phyloP scores from a whole-genome alignment of 768 basidiomycete species.

The Leccinum aurantiacum region DNA sequence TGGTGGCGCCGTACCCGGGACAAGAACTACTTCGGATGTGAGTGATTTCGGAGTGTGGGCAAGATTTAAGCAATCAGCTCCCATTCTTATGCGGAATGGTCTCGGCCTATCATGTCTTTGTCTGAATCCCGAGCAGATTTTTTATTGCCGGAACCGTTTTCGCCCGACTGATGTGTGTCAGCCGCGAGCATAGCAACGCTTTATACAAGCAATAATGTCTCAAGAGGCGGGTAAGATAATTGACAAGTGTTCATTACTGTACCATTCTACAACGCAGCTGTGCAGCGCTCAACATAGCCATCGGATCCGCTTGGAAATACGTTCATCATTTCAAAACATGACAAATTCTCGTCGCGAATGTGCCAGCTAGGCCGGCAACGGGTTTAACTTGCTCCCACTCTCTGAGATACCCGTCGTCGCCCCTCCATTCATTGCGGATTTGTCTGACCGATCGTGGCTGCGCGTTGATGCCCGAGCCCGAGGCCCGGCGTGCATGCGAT shows the following conservation, averaged over 20 bases:
- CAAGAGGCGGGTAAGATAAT: background rate
- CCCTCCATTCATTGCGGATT: constrained; percentile 55
- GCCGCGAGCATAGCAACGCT: background rate
- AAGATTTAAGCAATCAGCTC: constrained; percentile 4
- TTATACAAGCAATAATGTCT: background rate
- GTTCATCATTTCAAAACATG: background rate
- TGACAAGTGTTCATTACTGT: background rate
- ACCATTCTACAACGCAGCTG: background rate
- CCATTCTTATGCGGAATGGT: constrained; percentile 6
- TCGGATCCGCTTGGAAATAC: background rate
- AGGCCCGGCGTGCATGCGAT: constrained; percentile 38
- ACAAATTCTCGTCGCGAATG: background rate
- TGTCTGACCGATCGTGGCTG: constrained; percentile 16
- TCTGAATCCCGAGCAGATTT: constrained; percentile 1
- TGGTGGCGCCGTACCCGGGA: constrained; percentile 6
- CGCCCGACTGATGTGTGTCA: background rate
- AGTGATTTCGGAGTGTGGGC: background rate
- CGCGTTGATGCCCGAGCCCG: constrained; percentile 65
- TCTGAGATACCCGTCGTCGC: constrained; percentile 50
- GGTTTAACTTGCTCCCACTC: constrained; percentile 44
- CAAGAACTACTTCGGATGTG: constrained; percentile 4
- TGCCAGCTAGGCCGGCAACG: background rate
- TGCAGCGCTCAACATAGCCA: background rate
- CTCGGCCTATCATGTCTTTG: background rate
- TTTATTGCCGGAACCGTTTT: background rate